phyloP scores from a whole-genome alignment of 495 filamentous ascomycete species.

The Penicillium goetzii region DNA sequence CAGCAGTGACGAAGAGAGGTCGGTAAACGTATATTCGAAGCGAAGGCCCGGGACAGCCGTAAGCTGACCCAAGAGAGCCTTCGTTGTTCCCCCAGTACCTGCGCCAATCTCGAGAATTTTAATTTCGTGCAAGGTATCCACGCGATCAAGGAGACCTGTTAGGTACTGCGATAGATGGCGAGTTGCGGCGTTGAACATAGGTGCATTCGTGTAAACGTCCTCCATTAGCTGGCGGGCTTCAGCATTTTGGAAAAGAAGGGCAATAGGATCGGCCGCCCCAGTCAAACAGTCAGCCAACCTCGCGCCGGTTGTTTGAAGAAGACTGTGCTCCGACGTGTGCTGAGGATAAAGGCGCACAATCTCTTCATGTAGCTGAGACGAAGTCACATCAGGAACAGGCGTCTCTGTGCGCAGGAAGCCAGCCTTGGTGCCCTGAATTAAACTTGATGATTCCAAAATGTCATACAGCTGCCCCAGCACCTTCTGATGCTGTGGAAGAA shows the following conservation, averaged over 20 bases:
- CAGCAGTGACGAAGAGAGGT: constrained; percentile 43
- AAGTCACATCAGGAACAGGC: not conserved
- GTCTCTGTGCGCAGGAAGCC: not conserved
- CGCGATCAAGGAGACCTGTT: not conserved
- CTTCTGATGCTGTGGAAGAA: not conserved
- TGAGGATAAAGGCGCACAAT: constrained; percentile 26
- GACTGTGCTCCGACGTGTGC: constrained; percentile 27
- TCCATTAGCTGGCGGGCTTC: constrained; percentile 5
- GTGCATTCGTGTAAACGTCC: constrained; percentile 14
- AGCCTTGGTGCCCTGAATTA: not conserved
- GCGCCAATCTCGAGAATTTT: constrained; percentile 44
- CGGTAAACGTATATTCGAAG: constrained; percentile 48
- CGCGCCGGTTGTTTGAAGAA: constrained; percentile 25
- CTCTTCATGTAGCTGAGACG: not conserved
- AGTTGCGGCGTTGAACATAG: constrained; percentile 9
- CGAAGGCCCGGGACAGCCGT: constrained; percentile 17
- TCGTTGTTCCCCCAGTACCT: constrained; percentile 47
- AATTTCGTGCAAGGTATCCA: constrained; percentile 5
- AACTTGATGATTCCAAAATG: not conserved
- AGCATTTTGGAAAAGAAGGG: constrained; percentile 2
- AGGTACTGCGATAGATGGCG: not conserved
- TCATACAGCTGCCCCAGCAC: not conserved
- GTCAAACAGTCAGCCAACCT: constrained; percentile 25
- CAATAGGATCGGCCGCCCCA: constrained; percentile 2
- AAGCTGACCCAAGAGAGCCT: constrained; percentile 31